phyloP scores from a whole-genome alignment of 192 early-diverging fungal species.

The Paraglomus occultum region DNA sequence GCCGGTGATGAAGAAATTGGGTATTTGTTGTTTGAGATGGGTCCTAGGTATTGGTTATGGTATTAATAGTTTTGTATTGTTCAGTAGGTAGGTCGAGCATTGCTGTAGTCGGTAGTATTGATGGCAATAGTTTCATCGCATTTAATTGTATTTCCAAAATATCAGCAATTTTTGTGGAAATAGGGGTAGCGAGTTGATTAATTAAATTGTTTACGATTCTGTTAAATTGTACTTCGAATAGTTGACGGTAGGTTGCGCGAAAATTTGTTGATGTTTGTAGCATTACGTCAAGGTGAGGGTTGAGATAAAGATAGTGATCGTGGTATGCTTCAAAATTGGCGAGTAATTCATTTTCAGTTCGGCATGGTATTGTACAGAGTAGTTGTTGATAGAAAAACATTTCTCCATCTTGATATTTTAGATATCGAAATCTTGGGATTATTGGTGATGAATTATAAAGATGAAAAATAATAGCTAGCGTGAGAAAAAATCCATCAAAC shows the following conservation, averaged over 20 bases:
- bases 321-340: neutral
- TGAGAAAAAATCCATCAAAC: too few species aligned
- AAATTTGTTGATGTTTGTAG: too few species aligned
- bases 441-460: too few species aligned
- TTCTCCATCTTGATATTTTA: conserved; percentile 6
- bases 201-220: too few species aligned
- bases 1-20: neutral
- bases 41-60: neutral
- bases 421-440: neutral
- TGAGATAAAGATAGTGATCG: neutral
- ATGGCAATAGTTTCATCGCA: neutral
- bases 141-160: conserved; percentile 11
- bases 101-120: neutral
- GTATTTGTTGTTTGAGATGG: neutral
- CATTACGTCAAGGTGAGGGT: too few species aligned
- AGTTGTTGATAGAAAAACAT: conserved; percentile 10
- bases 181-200: too few species aligned
- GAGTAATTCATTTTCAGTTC: neutral
- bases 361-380: neutral
- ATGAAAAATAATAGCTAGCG: too few species aligned
- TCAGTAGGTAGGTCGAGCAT: neutral
- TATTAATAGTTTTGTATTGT: too few species aligned
- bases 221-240: too few species aligned
- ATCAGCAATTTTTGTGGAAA: neutral
- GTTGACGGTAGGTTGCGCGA: too few species aligned